A percentile compares a stretch with the other conserved stretches of the same genome.
These are phyloP conservation scores for Centella asiatica DNA, from an alignment of 129 eudicot species.

Conservation along the genomic window DNA sequence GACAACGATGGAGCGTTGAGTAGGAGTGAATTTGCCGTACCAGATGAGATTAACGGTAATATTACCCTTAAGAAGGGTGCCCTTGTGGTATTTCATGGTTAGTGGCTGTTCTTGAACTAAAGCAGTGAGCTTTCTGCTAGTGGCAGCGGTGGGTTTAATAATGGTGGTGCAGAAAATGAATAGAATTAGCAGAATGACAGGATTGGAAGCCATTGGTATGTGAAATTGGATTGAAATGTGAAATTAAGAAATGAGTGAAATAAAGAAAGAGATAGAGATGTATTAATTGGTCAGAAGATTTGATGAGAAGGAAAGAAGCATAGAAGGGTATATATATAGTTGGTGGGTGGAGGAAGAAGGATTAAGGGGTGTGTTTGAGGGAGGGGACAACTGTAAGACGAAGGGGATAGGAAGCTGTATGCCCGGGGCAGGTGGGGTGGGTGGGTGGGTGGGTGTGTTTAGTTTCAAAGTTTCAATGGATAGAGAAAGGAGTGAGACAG, in stretches of 20 bases:
- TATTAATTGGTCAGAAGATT: neutral
- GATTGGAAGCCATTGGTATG: no score
- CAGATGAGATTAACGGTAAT: constrained; percentile 63
- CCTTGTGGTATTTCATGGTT: constrained; percentile 58
- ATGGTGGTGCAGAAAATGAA: constrained; percentile 19
- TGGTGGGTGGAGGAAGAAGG: neutral
- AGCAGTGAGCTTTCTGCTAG: constrained; percentile 33
- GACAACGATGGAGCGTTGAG: constrained; percentile 53
- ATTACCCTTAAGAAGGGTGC: constrained; percentile 58
- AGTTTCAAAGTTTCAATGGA: no score
- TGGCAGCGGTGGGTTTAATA: constrained; percentile 23
- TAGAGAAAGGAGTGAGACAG: no score
- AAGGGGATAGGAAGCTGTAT: no score
- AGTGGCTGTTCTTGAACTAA: constrained; percentile 18
- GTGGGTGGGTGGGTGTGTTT: no score
- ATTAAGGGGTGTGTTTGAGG: neutral
- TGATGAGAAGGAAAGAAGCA: neutral
- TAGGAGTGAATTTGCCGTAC: constrained; percentile 66
- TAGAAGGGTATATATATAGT: no score
- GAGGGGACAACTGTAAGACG: no score
- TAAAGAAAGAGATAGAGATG: neutral
- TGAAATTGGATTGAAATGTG: no score
- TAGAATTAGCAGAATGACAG: no score
- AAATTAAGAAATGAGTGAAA: no score
- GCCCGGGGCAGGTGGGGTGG: no score